phyloP scores from a whole-genome alignment of 2,329 filamentous ascomycete species.

The Beauveria sp. region DNA sequence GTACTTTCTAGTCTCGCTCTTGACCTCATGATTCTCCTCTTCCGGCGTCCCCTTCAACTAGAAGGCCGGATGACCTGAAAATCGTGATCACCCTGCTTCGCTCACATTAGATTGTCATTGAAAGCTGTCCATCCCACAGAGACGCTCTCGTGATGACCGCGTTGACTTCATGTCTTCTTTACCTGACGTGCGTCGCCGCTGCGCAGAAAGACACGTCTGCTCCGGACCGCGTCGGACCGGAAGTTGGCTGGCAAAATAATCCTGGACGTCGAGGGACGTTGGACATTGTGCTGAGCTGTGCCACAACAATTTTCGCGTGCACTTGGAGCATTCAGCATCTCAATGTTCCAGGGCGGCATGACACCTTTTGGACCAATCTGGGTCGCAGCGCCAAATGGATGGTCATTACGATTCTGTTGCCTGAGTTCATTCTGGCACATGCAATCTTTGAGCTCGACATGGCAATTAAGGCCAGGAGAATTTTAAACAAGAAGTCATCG shows the following conservation, averaged over 20 bases:
- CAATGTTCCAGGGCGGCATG: background rate
- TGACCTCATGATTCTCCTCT: too few relatives aligned
- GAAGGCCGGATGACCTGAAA: too few relatives aligned
- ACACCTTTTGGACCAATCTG: background rate
- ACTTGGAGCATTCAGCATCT: conserved; percentile 1
- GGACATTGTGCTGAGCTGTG: background rate
- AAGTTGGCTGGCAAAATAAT: background rate
- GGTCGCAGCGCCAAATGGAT: background rate
- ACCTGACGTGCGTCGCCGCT: background rate
- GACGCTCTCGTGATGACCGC: too few relatives aligned
- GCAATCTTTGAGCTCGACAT: background rate
- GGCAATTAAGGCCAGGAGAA: background rate
- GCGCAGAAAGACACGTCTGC: background rate
- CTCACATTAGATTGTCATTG: too few relatives aligned
- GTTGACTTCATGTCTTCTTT: background rate
- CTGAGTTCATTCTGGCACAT: background rate
- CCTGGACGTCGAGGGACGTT: background rate
- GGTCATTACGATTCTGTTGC: background rate
- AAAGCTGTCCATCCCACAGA: too few relatives aligned
- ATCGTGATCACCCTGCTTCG: too few relatives aligned
- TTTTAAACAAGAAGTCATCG: background rate
- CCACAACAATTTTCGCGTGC: background rate
- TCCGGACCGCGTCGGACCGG: background rate
- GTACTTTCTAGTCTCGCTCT: too few relatives aligned
- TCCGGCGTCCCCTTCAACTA: too few relatives aligned